Evolutionary conservation across 371 early-diverging fungal species (phyloP), one percentile per base, ranked within the genome.

Genomic region (Mortierella sp.): DNA sequence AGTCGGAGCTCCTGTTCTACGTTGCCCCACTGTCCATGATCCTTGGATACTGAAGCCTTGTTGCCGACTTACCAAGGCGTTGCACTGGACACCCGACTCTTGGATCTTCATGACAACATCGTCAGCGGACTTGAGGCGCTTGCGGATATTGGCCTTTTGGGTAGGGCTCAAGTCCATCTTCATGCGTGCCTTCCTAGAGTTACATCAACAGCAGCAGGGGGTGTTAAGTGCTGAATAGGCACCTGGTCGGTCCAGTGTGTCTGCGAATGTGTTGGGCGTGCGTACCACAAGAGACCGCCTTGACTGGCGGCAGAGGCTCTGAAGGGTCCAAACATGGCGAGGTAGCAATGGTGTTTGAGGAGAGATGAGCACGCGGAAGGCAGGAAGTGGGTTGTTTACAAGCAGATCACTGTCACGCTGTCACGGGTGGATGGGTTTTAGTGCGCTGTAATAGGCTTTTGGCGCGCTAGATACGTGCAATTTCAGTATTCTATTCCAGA

Each of bases 71-170:
- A 90, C 92, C 81, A 98, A 83, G 37, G 94, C 95, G 63, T 91
- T 90, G 77, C 95, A 92, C 45, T 90, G 71, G n/a, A 96, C 94
- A 21, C 97, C 97, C 0, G 97, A 95, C 29, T 88, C 86, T 3
- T 86, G 80, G 24, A 98, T 83, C 14, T 90, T 87, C 49, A 92
- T 90, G 54, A 98, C 88, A 24, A 97, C 95, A 45, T 88, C 83
- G 81, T 98, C 98, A 0, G 95, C 97, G 7, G 90, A 93, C 66
- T 87, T 89, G 64, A 98, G 86, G 51, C 98, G 87, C 88, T 94
- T 93, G 63, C 97, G 91, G 48, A 95, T 94, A 69, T 96, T 95
- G 68, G 94, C 95, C 80, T 98, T 98, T 69, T 96, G 93, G 14
- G 93, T 94, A 52, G 86, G 85, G 66, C 93, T 95, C 60, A 76